Percentiles rank a stretch among this genome's conserved stretches.
These are phyloP conservation scores for Dothideomycetidae sp. DNA, from an alignment of 2,329 filamentous ascomycete genomes.

Conservation along the genomic window DNA sequence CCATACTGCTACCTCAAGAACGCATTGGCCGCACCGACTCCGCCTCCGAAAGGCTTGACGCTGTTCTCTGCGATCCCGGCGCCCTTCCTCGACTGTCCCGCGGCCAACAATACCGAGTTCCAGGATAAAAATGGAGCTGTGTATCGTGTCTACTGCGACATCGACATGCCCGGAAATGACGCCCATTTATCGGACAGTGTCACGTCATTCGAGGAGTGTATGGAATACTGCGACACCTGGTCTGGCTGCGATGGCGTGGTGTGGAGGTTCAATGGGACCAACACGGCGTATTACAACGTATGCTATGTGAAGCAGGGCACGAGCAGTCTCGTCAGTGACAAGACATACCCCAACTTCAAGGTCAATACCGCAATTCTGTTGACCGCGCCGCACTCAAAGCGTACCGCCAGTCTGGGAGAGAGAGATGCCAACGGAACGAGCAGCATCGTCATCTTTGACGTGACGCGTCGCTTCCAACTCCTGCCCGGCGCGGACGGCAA, in stretches of 20 bases:
- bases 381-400: neutral
- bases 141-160: constrained; percentile 2
- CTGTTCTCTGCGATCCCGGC: neutral
- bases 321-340: too few relatives aligned
- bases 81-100: constrained; percentile 1
- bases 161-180: constrained; percentile 1
- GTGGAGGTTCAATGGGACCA: neutral
- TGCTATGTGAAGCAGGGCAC: too few relatives aligned
- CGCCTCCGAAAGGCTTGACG: neutral
- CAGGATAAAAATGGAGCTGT: constrained; percentile 1
- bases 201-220: neutral
- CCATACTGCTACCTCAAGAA: constrained; percentile 5
- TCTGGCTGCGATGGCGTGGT: neutral
- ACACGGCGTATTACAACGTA: constrained; percentile 1
- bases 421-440: neutral
- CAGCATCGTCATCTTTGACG: constrained; percentile 9
- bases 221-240: neutral
- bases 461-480: neutral
- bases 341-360: constrained; percentile 1
- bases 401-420: neutral
- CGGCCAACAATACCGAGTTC: constrained; percentile 3
- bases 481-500: constrained; percentile 1
- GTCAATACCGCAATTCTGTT: constrained; percentile 2
- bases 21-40: neutral
- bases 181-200: neutral